Conservation (phyloP, 768 basidiomycete genomes). For the Lentinula detonsa region DNA sequence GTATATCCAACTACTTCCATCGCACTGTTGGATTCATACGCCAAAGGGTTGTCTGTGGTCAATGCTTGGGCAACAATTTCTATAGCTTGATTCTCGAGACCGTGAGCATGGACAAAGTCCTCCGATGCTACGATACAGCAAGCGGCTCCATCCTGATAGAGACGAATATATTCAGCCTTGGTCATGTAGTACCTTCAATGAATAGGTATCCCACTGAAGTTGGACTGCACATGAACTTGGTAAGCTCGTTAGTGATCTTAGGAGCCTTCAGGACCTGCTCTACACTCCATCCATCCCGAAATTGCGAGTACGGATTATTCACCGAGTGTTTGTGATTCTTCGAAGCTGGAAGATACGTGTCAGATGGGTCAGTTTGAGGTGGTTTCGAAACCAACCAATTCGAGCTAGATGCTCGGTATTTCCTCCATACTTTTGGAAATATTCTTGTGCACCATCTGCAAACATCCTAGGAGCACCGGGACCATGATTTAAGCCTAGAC, state of each 20-base stretch:
- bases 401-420: conserved; percentile 62
- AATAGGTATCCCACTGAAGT: conserved; percentile 48
- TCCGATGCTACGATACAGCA: conserved; percentile 77
- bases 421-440: conserved; percentile 70
- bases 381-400: conserved; percentile 47
- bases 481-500: conserved; percentile 58
- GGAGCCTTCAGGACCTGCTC: conserved; percentile 63
- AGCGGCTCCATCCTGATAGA: conserved; percentile 63
- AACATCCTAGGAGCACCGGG: conserved; percentile 73
- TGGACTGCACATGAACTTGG: conserved; percentile 85
- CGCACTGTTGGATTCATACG: conserved; percentile 62
- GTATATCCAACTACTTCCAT: conserved; percentile 81
- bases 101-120: conserved; percentile 64
- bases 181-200: not conserved
- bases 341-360: conserved; percentile 38
- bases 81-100: conserved; percentile 81
- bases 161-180: not conserved
- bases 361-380: not conserved
- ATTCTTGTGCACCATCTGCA: conserved; percentile 69
- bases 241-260: conserved; percentile 67
- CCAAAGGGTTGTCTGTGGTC: conserved; percentile 56
- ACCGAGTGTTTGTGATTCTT: conserved; percentile 82
- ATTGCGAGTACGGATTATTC: conserved; percentile 85
- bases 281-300: conserved; percentile 70
- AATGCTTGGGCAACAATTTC: conserved; percentile 69